Conservation (phyloP, 208 protist genomes). For the Acanthamoeba polyphaga region DNA sequence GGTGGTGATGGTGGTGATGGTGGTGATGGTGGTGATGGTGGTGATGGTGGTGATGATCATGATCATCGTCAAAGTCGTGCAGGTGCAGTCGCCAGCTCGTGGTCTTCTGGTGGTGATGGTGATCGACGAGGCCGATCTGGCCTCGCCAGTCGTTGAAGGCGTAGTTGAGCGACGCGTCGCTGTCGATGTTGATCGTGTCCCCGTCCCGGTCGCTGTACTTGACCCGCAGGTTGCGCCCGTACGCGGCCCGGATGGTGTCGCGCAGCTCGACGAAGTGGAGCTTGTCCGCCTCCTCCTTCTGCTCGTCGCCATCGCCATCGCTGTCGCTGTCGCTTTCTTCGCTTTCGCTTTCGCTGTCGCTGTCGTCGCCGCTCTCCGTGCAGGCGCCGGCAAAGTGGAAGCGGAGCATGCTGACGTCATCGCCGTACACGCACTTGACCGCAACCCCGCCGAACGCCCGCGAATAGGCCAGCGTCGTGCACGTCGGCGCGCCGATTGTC, state of each 20-base stretch:
- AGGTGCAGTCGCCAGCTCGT: background rate
- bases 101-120: background rate
- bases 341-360: background rate
- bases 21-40: too few relatives aligned
- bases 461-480: background rate
- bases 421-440: background rate
- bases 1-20: too few relatives aligned
- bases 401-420: constrained; percentile 19
- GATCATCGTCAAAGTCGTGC: background rate
- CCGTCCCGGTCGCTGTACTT: background rate
- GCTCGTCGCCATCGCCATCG: background rate
- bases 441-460: background rate
- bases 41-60: too few relatives aligned
- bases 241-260: background rate
- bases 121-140: background rate
- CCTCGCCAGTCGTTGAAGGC: constrained; percentile 6
- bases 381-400: background rate
- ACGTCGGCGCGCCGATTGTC: background rate
- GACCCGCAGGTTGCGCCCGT: background rate
- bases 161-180: background rate
- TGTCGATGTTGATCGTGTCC: background rate
- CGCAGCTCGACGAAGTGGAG: background rate
- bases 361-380: background rate
- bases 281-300: background rate
- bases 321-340: background rate